These are phyloP conservation scores for Hemileccinum impolitum DNA, from an alignment of 768 basidiomycete species.

Conservation along the genomic window DNA sequence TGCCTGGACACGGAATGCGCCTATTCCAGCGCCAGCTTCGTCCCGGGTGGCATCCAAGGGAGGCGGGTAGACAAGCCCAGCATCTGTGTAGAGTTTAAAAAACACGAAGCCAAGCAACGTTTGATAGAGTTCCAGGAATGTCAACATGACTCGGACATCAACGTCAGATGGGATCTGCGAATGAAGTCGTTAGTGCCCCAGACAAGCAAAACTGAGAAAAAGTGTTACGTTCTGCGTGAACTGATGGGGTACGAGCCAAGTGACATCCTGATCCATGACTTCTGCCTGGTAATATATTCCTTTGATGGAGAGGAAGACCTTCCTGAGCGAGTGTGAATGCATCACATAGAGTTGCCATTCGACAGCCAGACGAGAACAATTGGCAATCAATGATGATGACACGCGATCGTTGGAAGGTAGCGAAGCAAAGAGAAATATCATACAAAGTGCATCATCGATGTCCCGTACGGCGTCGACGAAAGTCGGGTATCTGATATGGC, in stretches of 20 bases:
- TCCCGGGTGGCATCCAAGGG: conserved; percentile 80
- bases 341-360: conserved; percentile 98
- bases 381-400: conserved; percentile 80
- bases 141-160: conserved; percentile 96
- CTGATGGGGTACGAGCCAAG: conserved; percentile 96
- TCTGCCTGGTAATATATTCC: conserved; percentile 98
- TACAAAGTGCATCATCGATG: conserved; percentile 95
- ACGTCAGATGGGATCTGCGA: conserved; percentile 88
- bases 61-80: conserved; percentile 92
- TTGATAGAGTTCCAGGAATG: conserved; percentile 97
- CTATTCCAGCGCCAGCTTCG: conserved; percentile 82
- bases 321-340: conserved; percentile 78
- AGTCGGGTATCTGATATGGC: conserved; percentile 77
- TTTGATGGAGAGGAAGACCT: conserved; percentile 95
- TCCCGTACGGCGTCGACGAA: conserved; percentile 95
- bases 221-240: conserved; percentile 86
- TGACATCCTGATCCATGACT: conserved; percentile 87
- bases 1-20: conserved; percentile 77
- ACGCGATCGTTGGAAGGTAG: conserved; percentile 85
- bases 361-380: conserved; percentile 83
- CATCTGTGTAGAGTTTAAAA: conserved; percentile 98
- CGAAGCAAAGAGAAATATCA: conserved; percentile 89
- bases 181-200: conserved; percentile 7
- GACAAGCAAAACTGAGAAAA: conserved; percentile 1
- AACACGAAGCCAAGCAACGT: conserved; percentile 93